Conservation (phyloP, 2,329 filamentous ascomycete species). For the Furcasterigmium furcatum region DNA sequence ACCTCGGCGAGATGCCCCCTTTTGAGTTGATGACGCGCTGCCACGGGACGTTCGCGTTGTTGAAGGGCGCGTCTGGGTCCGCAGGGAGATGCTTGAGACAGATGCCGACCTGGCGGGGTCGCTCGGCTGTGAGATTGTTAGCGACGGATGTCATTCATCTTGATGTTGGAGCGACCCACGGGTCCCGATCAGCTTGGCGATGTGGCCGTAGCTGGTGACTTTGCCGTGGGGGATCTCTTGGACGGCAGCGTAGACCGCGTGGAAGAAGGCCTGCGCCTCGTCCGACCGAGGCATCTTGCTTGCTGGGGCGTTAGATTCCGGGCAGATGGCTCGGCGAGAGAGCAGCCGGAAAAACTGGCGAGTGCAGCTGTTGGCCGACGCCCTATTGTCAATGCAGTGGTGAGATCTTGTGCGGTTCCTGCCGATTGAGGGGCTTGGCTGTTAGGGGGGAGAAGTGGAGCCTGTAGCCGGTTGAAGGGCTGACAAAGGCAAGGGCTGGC, state of each 20-base stretch:
- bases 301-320: no score
- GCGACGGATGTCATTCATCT: not conserved
- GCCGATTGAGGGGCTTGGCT: no score
- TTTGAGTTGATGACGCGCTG: slow-evolving; percentile 89
- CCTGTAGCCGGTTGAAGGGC: no score
- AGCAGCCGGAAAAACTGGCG: no score
- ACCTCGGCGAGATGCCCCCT: slow-evolving; percentile 84
- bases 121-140: slow-evolving; percentile 49
- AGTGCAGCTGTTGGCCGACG: no score
- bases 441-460: no score
- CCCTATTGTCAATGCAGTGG: no score
- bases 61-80: slow-evolving; percentile 52
- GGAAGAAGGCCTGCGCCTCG: slow-evolving; percentile 71
- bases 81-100: slow-evolving; percentile 82
- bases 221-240: slow-evolving; percentile 80
- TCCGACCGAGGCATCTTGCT: slow-evolving; percentile 44
- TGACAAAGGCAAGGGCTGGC: no score
- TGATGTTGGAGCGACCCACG: slow-evolving; percentile 47
- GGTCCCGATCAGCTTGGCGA: slow-evolving; percentile 68
- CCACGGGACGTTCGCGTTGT: slow-evolving; percentile 84
- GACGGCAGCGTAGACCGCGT: slow-evolving; percentile 76
- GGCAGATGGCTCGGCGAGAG: no score
- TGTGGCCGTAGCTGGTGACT: slow-evolving; percentile 86
- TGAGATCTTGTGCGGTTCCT: no score
- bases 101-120: slow-evolving; percentile 81